These are phyloP conservation scores for Jamesozyma spencerorum DNA, from an alignment of 805 yeast genomes.

Conservation along the genomic window DNA sequence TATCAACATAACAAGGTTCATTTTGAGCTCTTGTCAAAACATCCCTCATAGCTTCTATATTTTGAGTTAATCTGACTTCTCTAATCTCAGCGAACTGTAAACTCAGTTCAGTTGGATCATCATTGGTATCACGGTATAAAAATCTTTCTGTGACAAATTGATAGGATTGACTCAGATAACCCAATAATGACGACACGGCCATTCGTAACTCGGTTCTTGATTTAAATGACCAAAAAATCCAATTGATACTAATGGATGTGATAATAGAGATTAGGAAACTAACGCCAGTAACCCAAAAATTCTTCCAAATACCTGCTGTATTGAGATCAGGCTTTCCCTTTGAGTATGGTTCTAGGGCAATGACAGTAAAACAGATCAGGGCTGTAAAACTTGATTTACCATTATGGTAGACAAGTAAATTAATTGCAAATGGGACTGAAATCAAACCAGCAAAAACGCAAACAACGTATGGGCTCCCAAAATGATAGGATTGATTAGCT, in stretches of 20 bases:
- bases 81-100: constrained; percentile 37
- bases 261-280: constrained; percentile 34
- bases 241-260: constrained; percentile 32
- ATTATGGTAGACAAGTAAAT: constrained; percentile 31
- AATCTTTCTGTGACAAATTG: constrained; percentile 41
- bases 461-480: constrained; percentile 32
- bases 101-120: constrained; percentile 39
- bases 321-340: constrained; percentile 9
- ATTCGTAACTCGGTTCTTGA: constrained; percentile 36
- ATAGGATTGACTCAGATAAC: constrained; percentile 38
- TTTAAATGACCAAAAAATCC: constrained; percentile 42
- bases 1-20: constrained; percentile 32
- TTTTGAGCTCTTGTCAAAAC: constrained; percentile 30
- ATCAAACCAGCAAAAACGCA: constrained; percentile 34
- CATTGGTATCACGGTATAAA: constrained; percentile 38
- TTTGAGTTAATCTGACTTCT: constrained; percentile 41
- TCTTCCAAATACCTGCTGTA: constrained; percentile 28
- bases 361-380: constrained; percentile 34
- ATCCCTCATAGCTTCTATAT: constrained; percentile 33
- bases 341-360: constrained; percentile 29
- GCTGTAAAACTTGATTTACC: constrained; percentile 38
- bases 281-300: constrained; percentile 34
- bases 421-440: constrained; percentile 28
- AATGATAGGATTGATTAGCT: constrained; percentile 33
- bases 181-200: constrained; percentile 33